A percentile compares a stretch with the other conserved stretches of the same genome.
Conservation (phyloP, 2,329 filamentous ascomycete species). For the Fusarium sp. region DNA sequence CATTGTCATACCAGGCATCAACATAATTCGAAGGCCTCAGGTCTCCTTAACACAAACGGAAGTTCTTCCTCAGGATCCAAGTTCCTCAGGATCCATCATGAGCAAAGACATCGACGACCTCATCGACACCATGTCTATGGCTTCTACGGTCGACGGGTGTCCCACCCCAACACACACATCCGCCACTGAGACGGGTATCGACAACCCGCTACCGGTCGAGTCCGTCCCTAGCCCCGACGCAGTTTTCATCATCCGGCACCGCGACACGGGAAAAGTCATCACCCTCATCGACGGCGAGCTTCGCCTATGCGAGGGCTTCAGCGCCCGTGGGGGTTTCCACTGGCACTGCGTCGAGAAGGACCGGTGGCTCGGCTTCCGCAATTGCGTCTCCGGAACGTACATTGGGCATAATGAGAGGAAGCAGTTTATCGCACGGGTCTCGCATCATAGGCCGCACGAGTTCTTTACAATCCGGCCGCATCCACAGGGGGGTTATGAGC, state of each 20-base stretch:
- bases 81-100: constrained; percentile 5
- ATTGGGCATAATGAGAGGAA: constrained; percentile 48
- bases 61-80: background rate
- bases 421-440: constrained; percentile 39
- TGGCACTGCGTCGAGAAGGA: constrained; percentile 54
- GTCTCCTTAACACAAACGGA: background rate
- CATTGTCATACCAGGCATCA: background rate
- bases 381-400: constrained; percentile 48
- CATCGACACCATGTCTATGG: constrained; percentile 32
- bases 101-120: constrained; percentile 32
- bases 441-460: constrained; percentile 44
- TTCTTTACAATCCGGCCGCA: constrained; percentile 45
- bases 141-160: constrained; percentile 31
- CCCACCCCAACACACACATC: constrained; percentile 33
- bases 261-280: constrained; percentile 42
- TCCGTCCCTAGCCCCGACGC: constrained; percentile 42
- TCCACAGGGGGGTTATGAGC: constrained; percentile 49
- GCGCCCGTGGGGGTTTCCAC: constrained; percentile 42
- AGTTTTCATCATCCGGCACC: constrained; percentile 48
- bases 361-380: constrained; percentile 54
- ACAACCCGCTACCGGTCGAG: constrained; percentile 10
- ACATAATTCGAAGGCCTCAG: background rate
- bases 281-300: constrained; percentile 48
- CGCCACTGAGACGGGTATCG: constrained; percentile 7
- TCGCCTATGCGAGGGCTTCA: constrained; percentile 33